These are phyloP conservation scores for Alternaria infectoria DNA, from an alignment of 2,329 filamentous ascomycete genomes.

Conservation along the genomic window DNA sequence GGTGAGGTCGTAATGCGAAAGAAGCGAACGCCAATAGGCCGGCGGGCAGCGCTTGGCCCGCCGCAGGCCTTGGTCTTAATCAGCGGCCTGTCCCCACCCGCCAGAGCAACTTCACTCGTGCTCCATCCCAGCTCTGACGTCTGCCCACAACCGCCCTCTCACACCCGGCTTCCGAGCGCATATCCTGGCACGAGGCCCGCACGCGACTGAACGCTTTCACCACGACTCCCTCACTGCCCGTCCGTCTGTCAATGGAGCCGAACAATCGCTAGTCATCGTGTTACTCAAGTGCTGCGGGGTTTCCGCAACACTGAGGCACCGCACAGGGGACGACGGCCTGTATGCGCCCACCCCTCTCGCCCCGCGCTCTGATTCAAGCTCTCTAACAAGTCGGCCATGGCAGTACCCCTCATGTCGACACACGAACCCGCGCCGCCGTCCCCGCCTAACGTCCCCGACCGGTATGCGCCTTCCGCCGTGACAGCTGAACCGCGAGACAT, in stretches of 20 bases:
- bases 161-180: constrained; percentile 4
- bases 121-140: constrained; percentile 22
- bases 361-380: background rate
- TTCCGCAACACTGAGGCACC: constrained; percentile 51
- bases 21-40: constrained; percentile 25
- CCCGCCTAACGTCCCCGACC: constrained; percentile 38
- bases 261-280: constrained; percentile 50
- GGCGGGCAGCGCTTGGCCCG: constrained; percentile 22
- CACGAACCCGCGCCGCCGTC: constrained; percentile 45
- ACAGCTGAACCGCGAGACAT: constrained; percentile 22
- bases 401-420: constrained; percentile 47
- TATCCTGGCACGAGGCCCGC: background rate
- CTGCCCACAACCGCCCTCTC: constrained; percentile 6
- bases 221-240: background rate
- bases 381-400: constrained; percentile 29
- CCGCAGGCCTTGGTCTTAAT: constrained; percentile 13
- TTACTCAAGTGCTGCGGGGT: constrained; percentile 52
- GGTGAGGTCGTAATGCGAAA: constrained; percentile 28
- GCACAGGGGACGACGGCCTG: constrained; percentile 48
- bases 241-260: constrained; percentile 49
- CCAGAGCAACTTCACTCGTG: constrained; percentile 20
- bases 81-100: constrained; percentile 16
- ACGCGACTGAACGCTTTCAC: background rate
- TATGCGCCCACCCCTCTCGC: constrained; percentile 25
- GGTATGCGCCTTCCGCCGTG: constrained; percentile 42